Base-by-base conservation (phyloP, 2,329 filamentous ascomycete species). In the Plenodomus biglobosus region DNA sequence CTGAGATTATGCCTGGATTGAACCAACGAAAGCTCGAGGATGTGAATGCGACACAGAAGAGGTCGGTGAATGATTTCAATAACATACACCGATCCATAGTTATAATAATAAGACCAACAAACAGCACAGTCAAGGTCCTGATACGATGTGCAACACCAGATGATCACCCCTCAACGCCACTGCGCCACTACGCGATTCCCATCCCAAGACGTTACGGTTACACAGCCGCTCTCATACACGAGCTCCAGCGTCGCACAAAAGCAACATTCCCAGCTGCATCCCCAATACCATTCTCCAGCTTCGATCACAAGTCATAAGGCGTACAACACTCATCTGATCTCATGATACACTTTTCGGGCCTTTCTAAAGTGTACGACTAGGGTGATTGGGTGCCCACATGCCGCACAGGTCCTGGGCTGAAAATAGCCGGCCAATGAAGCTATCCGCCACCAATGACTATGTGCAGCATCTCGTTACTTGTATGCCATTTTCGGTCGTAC, bases 1-100 rank as follows among this genome's bases (percentile, higher is more conserved):
- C 42, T 70, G 38, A 61, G 46, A 50, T 40, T 3, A 52, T 66
- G 2, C 66, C 68, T 46, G 53, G 57, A 17, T 52, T 59, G 38
- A 70, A 65, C 40, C 53, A 53, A 22, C 55, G 49, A 39, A 58
- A 58, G 16, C 48, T 60, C 15, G 54, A 52, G n/a, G 44, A 52
- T 18, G 38, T 64, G 32, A 68, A 69, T 52, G 64, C 56, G 3
- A 39, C 15, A 1, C 17, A 38, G 4, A 51, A 19, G 1, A 39
- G 52, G 37, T 32, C 41, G 13, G 50, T 67, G 1, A 45, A 47
- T 15, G 46, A 39, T 44, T 38, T 66, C 13, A 44, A 61, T 46
- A 55, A 63, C 36, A 63, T 67, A 37, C 65, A 61, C 8, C 45
- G 2, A 32, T 30, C 11, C 24, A 16, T 7, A 11, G 19, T 18